Evolutionary conservation across 768 basidiomycete genomes (phyloP).

Genomic region (Trichaptum fuscoviolaceum): DNA sequence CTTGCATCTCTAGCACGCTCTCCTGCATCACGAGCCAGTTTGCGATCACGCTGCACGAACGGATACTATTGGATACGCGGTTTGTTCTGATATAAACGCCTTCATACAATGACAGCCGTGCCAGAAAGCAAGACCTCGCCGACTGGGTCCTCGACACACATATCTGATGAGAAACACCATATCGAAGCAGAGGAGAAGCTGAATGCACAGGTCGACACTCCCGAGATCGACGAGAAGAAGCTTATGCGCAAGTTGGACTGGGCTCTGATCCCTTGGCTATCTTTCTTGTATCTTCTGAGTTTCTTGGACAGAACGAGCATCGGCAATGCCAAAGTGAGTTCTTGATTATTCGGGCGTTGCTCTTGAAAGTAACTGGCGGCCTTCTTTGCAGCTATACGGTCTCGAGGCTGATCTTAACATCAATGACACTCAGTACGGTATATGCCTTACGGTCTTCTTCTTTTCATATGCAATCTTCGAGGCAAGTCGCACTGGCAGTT

Average conservation of each 20-base stretch:
- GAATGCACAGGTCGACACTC: slow-evolving; percentile 25
- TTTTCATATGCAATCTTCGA: slow-evolving; percentile 67
- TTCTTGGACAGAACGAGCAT: slow-evolving; percentile 60
- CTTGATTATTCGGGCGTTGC: slow-evolving; percentile 13
- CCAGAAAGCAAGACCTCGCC: neutral
- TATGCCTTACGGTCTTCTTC: slow-evolving; percentile 52
- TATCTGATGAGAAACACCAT: slow-evolving; percentile 6
- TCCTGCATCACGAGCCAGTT: too few relatives aligned
- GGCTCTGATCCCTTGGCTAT: slow-evolving; percentile 65
- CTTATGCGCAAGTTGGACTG: slow-evolving; percentile 65
- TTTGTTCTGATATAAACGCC: too few relatives aligned
- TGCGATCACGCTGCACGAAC: too few relatives aligned
- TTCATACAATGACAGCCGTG: neutral
- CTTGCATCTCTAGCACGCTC: too few relatives aligned
- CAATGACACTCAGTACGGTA: slow-evolving; percentile 59
- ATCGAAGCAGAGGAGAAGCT: slow-evolving; percentile 14
- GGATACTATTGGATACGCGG: neutral
- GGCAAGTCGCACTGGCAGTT: slow-evolving; percentile 28
- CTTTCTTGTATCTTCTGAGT: slow-evolving; percentile 70
- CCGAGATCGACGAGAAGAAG: slow-evolving; percentile 63
- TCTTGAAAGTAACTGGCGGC: neutral
- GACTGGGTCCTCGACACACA: neutral
- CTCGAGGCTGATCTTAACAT: slow-evolving; percentile 55
- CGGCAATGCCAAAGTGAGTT: slow-evolving; percentile 39
- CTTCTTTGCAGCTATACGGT: slow-evolving; percentile 48